Conservation (phyloP, 108 stramenopile genomes). For the Skeletonema grethae region DNA sequence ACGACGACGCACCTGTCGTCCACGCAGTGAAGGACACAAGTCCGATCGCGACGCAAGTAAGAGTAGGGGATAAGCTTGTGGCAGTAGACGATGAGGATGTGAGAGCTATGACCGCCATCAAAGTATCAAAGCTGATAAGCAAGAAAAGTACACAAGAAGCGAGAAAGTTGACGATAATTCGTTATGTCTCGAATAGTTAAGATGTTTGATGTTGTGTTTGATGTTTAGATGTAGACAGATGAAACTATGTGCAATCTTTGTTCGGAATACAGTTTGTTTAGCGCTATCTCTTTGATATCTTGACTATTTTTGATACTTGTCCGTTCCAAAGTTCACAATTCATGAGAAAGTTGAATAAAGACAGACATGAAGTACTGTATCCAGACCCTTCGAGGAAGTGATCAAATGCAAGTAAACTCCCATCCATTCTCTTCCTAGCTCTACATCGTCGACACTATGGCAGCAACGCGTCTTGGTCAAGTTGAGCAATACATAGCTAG, state of each 20-base stretch:
- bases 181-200: slow-evolving; percentile 18
- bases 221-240: neutral
- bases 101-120: slow-evolving; percentile 87
- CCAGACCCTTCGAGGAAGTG: slow-evolving; percentile 43
- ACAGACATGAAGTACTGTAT: slow-evolving; percentile 18
- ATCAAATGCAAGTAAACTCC: slow-evolving; percentile 32
- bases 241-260: neutral
- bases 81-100: slow-evolving; percentile 91
- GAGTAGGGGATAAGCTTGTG: slow-evolving; percentile 87
- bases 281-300: neutral
- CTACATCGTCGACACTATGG: neutral
- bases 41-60: slow-evolving; percentile 74
- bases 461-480: no score
- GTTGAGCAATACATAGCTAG: no score
- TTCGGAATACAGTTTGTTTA: no score
- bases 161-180: slow-evolving; percentile 79
- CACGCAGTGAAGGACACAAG: slow-evolving; percentile 88
- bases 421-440: neutral
- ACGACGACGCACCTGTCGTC: slow-evolving; percentile 84
- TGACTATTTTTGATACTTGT: neutral
- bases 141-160: slow-evolving; percentile 78
- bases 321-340: slow-evolving; percentile 13
- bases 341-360: slow-evolving; percentile 42
- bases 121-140: slow-evolving; percentile 86
- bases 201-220: neutral